Percentiles rank a stretch among this genome's conserved stretches.
Evolutionary conservation across 768 basidiomycete species (phyloP).

Genomic region (Antrodiella citrinella): DNA sequence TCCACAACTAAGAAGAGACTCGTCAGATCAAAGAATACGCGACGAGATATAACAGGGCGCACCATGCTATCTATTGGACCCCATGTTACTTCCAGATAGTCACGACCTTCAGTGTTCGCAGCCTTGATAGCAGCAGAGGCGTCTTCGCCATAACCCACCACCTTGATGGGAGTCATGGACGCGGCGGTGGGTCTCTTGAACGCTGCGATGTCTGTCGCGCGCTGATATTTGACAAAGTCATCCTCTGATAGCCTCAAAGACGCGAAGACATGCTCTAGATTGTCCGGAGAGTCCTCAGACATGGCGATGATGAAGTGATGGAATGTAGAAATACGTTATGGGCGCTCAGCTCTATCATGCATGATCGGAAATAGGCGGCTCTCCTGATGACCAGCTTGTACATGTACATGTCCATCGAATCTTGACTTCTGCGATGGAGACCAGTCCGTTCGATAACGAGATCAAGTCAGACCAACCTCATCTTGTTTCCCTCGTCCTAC

Average conservation of each 20-base stretch:
- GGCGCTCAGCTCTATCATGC: no score
- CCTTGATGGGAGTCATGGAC: not conserved
- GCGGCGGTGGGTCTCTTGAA: not conserved
- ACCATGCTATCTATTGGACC: constrained; percentile 1
- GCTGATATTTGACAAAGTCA: not conserved
- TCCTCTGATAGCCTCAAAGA: not conserved
- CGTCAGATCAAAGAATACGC: not conserved
- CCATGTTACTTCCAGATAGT: not conserved
- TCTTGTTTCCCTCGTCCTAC: constrained; percentile 66
- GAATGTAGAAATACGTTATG: no score
- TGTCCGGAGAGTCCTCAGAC: no score
- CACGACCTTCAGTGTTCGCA: not conserved
- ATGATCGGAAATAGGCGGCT: not conserved
- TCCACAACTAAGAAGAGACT: not conserved
- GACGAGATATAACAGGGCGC: not conserved
- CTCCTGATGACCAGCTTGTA: not conserved
- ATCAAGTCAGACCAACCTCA: constrained; percentile 40
- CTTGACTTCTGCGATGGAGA: not conserved
- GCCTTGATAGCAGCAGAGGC: constrained; percentile 3
- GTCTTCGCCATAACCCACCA: constrained; percentile 3
- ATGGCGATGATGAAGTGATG: no score
- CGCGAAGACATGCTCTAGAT: not conserved
- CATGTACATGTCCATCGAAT: not conserved
- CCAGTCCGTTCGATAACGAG: not conserved
- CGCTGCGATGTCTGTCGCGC: not conserved